Conservation (phyloP, 2,329 filamentous ascomycete genomes). For the Ascochyta viciae-villosae region DNA sequence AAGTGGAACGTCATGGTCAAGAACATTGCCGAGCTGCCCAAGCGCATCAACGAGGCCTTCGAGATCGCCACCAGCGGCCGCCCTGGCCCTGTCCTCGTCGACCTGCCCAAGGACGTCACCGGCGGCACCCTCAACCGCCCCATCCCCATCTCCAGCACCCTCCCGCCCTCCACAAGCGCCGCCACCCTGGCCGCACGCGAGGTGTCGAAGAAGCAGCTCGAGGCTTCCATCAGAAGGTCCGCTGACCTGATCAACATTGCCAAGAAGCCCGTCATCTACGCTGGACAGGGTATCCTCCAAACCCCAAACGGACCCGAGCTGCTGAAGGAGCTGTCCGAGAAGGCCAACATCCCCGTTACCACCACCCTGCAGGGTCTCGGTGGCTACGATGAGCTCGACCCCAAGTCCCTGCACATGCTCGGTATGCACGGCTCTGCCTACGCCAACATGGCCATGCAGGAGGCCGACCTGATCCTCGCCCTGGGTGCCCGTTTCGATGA, state of each 20-base stretch:
- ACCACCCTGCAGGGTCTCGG: constrained; percentile 95
- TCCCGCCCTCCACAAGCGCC: constrained; percentile 83
- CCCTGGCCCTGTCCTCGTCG: constrained; percentile 92
- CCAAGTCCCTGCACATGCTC: constrained; percentile 96
- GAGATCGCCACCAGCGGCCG: constrained; percentile 95
- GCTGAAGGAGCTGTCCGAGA: constrained; percentile 86
- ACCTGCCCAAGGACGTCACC: constrained; percentile 95
- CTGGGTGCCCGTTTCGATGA: constrained; percentile 95
- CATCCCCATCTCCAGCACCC: constrained; percentile 76
- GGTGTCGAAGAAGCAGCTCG: constrained; percentile 73
- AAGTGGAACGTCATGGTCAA: constrained; percentile 99
- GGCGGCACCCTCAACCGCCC: constrained; percentile 81
- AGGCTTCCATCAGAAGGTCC: constrained; percentile 76
- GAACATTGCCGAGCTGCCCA: constrained; percentile 89
- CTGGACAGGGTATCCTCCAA: constrained; percentile 86
- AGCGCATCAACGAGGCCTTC: constrained; percentile 96
- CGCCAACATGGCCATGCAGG: constrained; percentile 97
- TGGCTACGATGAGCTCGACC: constrained; percentile 88
- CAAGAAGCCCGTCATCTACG: constrained; percentile 95
- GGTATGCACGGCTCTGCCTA: constrained; percentile 98
- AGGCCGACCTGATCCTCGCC: constrained; percentile 94
- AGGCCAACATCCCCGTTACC: constrained; percentile 90
- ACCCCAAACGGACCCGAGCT: constrained; percentile 79
- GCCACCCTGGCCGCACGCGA: constrained; percentile 83
- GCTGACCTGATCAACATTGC: constrained; percentile 84